phyloP scores from a whole-genome alignment of 768 basidiomycete species.

The Podaxis mareebaensis region DNA sequence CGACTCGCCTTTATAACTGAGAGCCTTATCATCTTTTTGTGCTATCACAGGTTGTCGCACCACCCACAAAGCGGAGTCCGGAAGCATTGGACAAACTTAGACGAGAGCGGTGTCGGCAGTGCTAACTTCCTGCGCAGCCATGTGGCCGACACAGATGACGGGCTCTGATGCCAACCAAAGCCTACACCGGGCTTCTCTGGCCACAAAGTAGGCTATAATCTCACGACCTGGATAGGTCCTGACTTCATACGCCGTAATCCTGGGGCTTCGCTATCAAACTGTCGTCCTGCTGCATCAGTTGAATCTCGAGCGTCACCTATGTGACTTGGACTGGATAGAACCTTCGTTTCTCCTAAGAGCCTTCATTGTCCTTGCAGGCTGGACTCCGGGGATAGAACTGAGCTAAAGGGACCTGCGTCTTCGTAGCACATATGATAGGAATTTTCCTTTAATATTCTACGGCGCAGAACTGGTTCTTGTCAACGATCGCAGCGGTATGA shows the following conservation, averaged over 20 bases:
- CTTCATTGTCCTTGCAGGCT: not conserved
- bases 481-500: not conserved
- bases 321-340: constrained; percentile 8
- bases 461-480: not conserved
- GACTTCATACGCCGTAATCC: constrained; percentile 2
- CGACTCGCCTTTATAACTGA: constrained; percentile 8
- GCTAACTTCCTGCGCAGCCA: constrained; percentile 15
- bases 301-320: constrained; percentile 3
- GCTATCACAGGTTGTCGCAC: constrained; percentile 2
- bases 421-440: not conserved
- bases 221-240: constrained; percentile 12
- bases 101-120: constrained; percentile 11
- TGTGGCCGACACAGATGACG: constrained; percentile 14
- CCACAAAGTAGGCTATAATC: constrained; percentile 14
- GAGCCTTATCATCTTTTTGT: not conserved
- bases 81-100: constrained; percentile 14
- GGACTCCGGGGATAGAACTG: not conserved
- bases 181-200: constrained; percentile 14
- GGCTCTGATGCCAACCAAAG: constrained; percentile 12
- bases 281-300: constrained; percentile 6
- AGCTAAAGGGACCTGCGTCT: constrained; percentile 3
- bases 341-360: not conserved
- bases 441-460: not conserved
- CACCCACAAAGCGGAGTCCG: constrained; percentile 1
- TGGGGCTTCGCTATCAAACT: constrained; percentile 12